Percentiles rank a stretch among this genome's conserved stretches.
Evolutionary conservation across 2,329 filamentous ascomycete genomes (phyloP).

Genomic region (Fusarium nisikadoi): DNA sequence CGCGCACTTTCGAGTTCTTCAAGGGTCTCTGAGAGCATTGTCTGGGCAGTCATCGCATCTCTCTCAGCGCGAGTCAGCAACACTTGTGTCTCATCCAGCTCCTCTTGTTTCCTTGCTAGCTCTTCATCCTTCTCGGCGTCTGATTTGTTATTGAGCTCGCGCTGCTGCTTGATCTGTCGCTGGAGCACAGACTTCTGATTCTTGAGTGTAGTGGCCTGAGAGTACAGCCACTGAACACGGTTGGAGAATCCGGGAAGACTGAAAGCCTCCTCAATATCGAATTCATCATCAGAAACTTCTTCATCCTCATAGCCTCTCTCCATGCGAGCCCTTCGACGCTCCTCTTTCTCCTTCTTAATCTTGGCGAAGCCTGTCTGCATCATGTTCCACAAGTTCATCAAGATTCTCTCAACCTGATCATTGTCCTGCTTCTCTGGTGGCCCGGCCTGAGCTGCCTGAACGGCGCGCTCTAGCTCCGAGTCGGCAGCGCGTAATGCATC

Average conservation of each 20-base stretch:
- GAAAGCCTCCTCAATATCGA: constrained; percentile 70
- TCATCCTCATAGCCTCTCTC: constrained; percentile 69
- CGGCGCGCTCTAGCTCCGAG: constrained; percentile 53
- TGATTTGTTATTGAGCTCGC: constrained; percentile 89
- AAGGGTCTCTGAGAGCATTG: constrained; percentile 60
- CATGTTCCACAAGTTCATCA: constrained; percentile 67
- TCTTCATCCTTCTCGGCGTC: constrained; percentile 76
- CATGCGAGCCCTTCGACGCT: constrained; percentile 62
- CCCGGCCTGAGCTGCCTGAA: constrained; percentile 44
- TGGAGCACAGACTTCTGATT: constrained; percentile 91
- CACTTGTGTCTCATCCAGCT: constrained; percentile 60
- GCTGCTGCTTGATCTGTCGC: constrained; percentile 94
- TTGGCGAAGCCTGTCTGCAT: constrained; percentile 64
- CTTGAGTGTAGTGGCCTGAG: constrained; percentile 78
- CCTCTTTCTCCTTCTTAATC: constrained; percentile 63
- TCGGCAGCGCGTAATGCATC: constrained; percentile 65
- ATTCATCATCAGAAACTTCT: constrained; percentile 69
- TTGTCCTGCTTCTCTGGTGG: constrained; percentile 42
- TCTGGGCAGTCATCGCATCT: constrained; percentile 54
- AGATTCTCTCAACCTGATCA: constrained; percentile 66
- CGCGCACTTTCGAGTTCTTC: constrained; percentile 58
- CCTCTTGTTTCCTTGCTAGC: constrained; percentile 66
- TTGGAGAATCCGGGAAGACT: constrained; percentile 79
- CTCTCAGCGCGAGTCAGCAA: constrained; percentile 52
- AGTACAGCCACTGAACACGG: constrained; percentile 82